Evolutionary conservation across 768 basidiomycete genomes (phyloP), one percentile per base, ranked within the genome.

Genomic region (Boletus rufocinnamomeus): DNA sequence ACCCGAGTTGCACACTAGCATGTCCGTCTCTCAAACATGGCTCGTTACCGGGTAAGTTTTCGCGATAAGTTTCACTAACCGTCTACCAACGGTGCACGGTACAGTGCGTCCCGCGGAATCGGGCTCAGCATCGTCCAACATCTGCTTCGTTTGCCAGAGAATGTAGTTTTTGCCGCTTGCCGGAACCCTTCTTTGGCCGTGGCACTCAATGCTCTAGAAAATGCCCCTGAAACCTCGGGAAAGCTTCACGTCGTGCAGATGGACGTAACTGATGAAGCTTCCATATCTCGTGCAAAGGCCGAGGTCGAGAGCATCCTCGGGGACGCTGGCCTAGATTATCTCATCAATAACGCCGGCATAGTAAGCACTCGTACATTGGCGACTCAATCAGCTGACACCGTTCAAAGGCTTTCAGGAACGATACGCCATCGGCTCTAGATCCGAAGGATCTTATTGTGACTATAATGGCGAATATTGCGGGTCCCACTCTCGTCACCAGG

Each of bases 161-260:
- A 63, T 25, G 19, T 52, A 28, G 54, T 60, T 6, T 63, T 65
- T 34, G 56, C 61, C 25, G 41, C 55, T 37, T 62, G 58, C 37
- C 49, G 53, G 13, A 48, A 49, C 6, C 27, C 58, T 7, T 21
- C 52, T 19, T 49, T 34, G 14, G 58, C 56, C 6, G 16, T 40
- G 5, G 44, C 32, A 3, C 51, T 58, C 17, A 47, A 23, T 16
- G 37, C 30, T 10, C 43, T 63, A 1, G 32, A 40, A 10, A 34
- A 50, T 2, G 23, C 28, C 32, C 17, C 53, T 19, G 48, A 58
- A n/a, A 44, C 41, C 10, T 13, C 14, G 28, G 56, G 58, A 13
- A 57, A 41, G 30, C 61, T 77, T 6, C 68, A 76, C 45, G 50
- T 77, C 59, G 57, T 74, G 5, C 56, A 62, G 25, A 69, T 78